These are phyloP conservation scores for Alnus glutinosa DNA, from an alignment of 306 rosid genomes.

Conservation along the genomic window DNA sequence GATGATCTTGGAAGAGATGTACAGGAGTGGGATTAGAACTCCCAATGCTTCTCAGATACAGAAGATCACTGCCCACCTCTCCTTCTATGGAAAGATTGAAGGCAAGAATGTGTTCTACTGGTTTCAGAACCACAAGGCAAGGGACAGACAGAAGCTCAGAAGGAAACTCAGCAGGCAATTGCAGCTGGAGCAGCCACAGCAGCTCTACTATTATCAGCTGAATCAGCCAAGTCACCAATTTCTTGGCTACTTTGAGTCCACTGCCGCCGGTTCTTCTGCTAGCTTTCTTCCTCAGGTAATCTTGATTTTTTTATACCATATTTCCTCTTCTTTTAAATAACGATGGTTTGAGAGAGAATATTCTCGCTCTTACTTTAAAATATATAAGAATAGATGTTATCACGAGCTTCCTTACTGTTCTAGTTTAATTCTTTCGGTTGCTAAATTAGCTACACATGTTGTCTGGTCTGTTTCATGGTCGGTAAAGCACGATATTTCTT, in stretches of 20 bases:
- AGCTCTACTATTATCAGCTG: slow-evolving; percentile 26
- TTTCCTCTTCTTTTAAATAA: too few relatives aligned
- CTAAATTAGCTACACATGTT: neutral
- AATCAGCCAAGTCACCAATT: slow-evolving; percentile 38
- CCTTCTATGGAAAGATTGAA: slow-evolving; percentile 82
- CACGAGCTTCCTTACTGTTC: too few relatives aligned
- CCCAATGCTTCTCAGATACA: slow-evolving; percentile 88
- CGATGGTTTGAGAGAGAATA: neutral
- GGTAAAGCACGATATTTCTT: neutral
- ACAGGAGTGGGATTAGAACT: slow-evolving; percentile 74
- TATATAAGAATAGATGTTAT: too few relatives aligned
- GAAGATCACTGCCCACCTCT: slow-evolving; percentile 82
- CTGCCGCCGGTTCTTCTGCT: slow-evolving; percentile 25
- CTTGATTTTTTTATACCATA: neutral
- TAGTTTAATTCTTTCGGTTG: neutral
- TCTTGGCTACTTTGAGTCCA: slow-evolving; percentile 37
- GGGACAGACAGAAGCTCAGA: slow-evolving; percentile 84
- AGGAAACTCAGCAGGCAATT: slow-evolving; percentile 77
- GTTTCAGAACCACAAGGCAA: slow-evolving; percentile 97
- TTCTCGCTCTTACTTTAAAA: neutral
- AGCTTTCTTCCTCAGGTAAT: slow-evolving; percentile 51
- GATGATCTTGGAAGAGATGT: slow-evolving; percentile 87
- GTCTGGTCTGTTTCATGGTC: neutral
- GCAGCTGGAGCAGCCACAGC: slow-evolving; percentile 58
- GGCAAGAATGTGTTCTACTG: slow-evolving; percentile 96